A percentile compares a stretch with the other conserved stretches of the same genome.
Evolutionary conservation across 2,329 filamentous ascomycete genomes (phyloP).

Genomic region (Aspergillus fumigatiaffinis): DNA sequence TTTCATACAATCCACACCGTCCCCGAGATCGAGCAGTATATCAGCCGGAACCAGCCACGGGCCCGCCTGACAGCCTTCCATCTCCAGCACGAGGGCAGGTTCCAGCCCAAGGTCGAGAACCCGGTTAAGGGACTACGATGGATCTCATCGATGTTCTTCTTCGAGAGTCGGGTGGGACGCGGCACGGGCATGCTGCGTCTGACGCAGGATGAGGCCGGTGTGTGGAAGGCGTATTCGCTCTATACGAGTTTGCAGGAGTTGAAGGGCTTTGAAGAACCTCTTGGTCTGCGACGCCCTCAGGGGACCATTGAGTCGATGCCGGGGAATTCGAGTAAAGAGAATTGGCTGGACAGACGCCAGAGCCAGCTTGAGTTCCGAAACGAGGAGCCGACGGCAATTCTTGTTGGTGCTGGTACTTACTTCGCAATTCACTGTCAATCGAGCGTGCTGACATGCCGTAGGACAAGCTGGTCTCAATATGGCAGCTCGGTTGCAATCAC

Average conservation of each 20-base stretch:
- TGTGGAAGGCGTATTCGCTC: slow-evolving; percentile 38
- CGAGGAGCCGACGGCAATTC: slow-evolving; percentile 37
- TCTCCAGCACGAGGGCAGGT: slow-evolving; percentile 31
- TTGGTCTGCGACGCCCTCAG: slow-evolving; percentile 27
- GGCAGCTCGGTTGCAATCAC: slow-evolving; percentile 39
- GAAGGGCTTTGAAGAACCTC: slow-evolving; percentile 31
- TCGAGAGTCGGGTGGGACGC: slow-evolving; percentile 34
- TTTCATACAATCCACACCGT: slow-evolving; percentile 33
- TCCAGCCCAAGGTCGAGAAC: slow-evolving; percentile 25
- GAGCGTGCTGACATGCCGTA: slow-evolving; percentile 6
- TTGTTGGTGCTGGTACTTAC: slow-evolving; percentile 37
- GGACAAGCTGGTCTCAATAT: slow-evolving; percentile 43
- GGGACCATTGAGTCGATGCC: slow-evolving; percentile 35
- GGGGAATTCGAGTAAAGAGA: slow-evolving; percentile 28
- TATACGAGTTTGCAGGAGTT: slow-evolving; percentile 38
- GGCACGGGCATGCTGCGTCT: slow-evolving; percentile 37
- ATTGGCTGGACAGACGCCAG: slow-evolving; percentile 35
- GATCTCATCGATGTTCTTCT: slow-evolving; percentile 39
- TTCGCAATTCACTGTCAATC: background rate
- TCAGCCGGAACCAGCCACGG: slow-evolving; percentile 23
- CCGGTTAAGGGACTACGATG: slow-evolving; percentile 30
- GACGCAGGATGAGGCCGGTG: slow-evolving; percentile 23
- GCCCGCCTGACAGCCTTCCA: slow-evolving; percentile 27
- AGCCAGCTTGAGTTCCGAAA: slow-evolving; percentile 31
- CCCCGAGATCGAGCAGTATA: slow-evolving; percentile 28